phyloP scores from a whole-genome alignment of 192 early-diverging fungal genomes.

The Rhizophagus sp. region DNA sequence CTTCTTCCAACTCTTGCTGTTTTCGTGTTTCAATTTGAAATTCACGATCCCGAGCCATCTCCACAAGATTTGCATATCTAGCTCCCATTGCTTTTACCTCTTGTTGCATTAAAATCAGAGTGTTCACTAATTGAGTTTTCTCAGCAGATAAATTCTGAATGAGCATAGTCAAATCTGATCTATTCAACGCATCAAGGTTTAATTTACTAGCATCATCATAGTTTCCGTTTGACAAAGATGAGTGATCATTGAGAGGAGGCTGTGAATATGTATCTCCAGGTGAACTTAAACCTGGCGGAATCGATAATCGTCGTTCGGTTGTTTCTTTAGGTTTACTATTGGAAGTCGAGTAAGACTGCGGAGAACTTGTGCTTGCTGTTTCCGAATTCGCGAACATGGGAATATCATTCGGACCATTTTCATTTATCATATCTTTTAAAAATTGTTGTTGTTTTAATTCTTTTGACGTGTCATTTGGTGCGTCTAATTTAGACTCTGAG shows the following conservation, averaged over 20 bases:
- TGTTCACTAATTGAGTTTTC: conserved; percentile 46
- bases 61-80: conserved; percentile 45
- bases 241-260: not conserved
- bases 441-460: not conserved
- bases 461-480: not conserved
- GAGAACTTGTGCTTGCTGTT: not conserved
- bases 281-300: not conserved
- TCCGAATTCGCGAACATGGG: not conserved
- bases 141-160: conserved; percentile 46
- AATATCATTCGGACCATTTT: not conserved
- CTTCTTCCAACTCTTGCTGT: conserved; percentile 53
- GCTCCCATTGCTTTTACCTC: conserved; percentile 47
- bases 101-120: conserved; percentile 48
- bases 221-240: not conserved
- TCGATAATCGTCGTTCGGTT: not conserved
- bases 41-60: conserved; percentile 47
- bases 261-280: not conserved
- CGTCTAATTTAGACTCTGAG: not conserved
- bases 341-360: not conserved
- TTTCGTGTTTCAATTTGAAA: conserved; percentile 48
- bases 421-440: not conserved
- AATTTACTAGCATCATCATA: not conserved
- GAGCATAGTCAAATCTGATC: conserved; percentile 31
- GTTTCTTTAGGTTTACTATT: not conserved
- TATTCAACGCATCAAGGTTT: not conserved